Base-by-base conservation (phyloP, 2,329 filamentous ascomycete genomes). In the Allantophomopsis lycopodina region DNA sequence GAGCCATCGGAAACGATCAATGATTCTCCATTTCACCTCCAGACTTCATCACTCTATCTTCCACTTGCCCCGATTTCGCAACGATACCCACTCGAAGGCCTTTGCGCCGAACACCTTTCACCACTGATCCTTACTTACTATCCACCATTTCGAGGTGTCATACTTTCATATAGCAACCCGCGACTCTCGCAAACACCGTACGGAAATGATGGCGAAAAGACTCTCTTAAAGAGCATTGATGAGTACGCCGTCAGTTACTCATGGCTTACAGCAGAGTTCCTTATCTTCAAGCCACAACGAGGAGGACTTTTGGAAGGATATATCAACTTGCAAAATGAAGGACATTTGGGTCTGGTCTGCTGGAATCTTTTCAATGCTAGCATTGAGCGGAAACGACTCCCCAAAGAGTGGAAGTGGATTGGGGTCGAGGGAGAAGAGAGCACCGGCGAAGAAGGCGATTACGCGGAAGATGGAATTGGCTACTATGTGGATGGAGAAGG, bases 361-460 rank as follows among this genome's bases (percentile, higher is more conserved):
- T 88, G 86, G 62, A 89, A 89, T 58, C 76, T 86, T 48, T 96
- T 96, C 68, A 94, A 91, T 49, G 84, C 89, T 1, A 85, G 81
- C 34, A 83, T 98, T 43, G 82, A 89, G 51, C 70, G 79, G 16
- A 74, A 73, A 44, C 70, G 84, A 30, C 65, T 98, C 13, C 91
- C 91, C 0, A 59, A 64, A 12, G 71, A 73, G 17, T 98, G 89
- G 91, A 76, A 66, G 44, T 96, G 86, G 81, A 69, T 85, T 13
- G 65, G 68, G 40, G 66, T 70, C 36, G 57, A 62, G 41, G 53
- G 55, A 13, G 35, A 55, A 34, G 53, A 56, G 31, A 53, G 58
- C 15, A 51, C 54, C 33, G 56, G 51, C 15, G 47, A 46, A n/a
- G 50, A 50, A 8, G 57, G 59, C 42, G 54, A 55, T 20, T 63